phyloP scores from a whole-genome alignment of 1,139 yeast species.

The Kodamaea ohmeri region DNA sequence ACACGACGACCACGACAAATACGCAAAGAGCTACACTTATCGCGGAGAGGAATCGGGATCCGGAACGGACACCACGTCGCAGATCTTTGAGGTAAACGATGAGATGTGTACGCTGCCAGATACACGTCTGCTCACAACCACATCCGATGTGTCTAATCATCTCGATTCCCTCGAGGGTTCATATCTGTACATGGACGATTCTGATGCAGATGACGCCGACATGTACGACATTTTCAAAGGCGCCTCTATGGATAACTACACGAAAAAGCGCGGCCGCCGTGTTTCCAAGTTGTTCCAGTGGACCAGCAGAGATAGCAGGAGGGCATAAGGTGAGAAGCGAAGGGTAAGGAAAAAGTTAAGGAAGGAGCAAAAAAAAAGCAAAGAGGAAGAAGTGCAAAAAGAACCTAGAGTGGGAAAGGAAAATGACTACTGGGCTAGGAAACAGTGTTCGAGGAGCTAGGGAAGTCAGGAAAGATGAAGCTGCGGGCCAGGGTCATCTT shows the following conservation, averaged over 20 bases:
- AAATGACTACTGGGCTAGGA: no score
- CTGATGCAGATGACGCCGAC: slow-evolving; percentile 7
- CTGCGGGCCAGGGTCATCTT: no score
- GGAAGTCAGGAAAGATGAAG: no score
- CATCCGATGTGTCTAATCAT: slow-evolving; percentile 4
- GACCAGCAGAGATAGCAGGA: neutral
- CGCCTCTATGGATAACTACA: slow-evolving; percentile 1
- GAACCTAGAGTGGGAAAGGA: no score
- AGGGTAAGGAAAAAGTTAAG: no score
- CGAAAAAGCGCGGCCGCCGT: slow-evolving; percentile 1
- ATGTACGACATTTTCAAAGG: slow-evolving; percentile 10
- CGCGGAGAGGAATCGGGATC: slow-evolving; percentile 1
- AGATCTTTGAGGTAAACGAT: slow-evolving; percentile 11
- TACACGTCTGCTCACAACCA: slow-evolving; percentile 9
- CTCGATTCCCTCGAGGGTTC: slow-evolving; percentile 1
- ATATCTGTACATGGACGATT: slow-evolving; percentile 5
- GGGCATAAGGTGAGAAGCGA: neutral
- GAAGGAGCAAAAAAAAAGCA: no score
- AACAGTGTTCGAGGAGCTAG: no score
- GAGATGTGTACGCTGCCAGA: slow-evolving; percentile 11
- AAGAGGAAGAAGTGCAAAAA: no score
- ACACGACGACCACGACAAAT: neutral
- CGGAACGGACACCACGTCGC: slow-evolving; percentile 7
- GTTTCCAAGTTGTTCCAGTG: slow-evolving; percentile 1
- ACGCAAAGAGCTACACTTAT: neutral